Base-by-base conservation (phyloP, 129 eudicot species). In the Flaveria ramosissima region DNA sequence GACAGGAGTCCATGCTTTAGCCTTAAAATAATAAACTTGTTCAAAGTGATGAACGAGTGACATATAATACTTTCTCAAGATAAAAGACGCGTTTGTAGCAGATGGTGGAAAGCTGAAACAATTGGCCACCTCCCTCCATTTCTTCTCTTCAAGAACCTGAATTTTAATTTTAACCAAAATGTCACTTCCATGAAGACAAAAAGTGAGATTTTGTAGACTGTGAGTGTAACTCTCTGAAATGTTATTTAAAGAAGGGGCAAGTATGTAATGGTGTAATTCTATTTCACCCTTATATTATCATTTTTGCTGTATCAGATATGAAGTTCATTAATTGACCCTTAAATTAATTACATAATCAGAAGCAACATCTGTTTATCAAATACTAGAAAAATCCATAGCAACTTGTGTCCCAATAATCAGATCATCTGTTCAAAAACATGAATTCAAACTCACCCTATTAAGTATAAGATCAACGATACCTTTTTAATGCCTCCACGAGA, bases 11-110 rank as follows among this genome's bases (percentile, higher is more conserved):
- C 96, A 94, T 19, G 86, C 86, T 72, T 83, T 83, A 0, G 89
- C 99, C 78, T 83, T 86, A 7, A 91, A 89, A 70, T 84, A 94
- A 87, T 94, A 94, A 50, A 88, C 87, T 83, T 89, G 90, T 78
- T 94, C 99, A 55, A 91, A 94, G 75, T 91, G 93, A 60, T 89
- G 87, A 80, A 94, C 87, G 57, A 94, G 52, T 26, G 99, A 91
- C 75, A 63, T 57, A 17, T 94, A 94, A 50, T 94, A 94, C 64
- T 94, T 94, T 56, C 96, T 90, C 74, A 91, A 84, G 47, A 94
- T 87, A 68, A 89, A 94, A 1, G 99, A 94, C 48, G 97, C 96
- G 59, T 94, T 94, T 66, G 97, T 94, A 51, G 99, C 99, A n/a
- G 99, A 91, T 2, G 99, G 86, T 7, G 97, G 99, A 74, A 94